Evolutionary conservation across 257 asterid species (phyloP), one percentile per base, ranked within the genome.

Genomic region (Thymus quinquecostatus): DNA sequence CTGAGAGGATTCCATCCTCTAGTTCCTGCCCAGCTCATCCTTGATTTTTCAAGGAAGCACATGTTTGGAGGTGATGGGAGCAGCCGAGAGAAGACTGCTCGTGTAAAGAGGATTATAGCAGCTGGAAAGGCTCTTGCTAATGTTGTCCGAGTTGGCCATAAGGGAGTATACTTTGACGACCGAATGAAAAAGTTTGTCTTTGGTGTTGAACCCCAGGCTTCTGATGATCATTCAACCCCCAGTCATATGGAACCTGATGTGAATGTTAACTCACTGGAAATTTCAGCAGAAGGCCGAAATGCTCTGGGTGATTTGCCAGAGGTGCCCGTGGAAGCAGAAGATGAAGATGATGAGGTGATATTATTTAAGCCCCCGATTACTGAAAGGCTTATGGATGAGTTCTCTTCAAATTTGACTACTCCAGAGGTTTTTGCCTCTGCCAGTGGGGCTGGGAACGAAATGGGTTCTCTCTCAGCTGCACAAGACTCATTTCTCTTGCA

Each of bases 101-200:
- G 96, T 72, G 77, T 87, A 45, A 88, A 78, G 83, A 89, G 99
- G 87, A 81, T 95, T 74, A 60, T 95, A 71, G 94, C 96, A 14
- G 97, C 99, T 56, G 99, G 97, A 43, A 92, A 92, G 89, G 91
- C 97, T 68, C 96, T 92, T 68, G 88, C 89, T 63, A 86, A 78
- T 75, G 77, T 84, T 6, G 89, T 89, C 53, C 77, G 79, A 55
- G 82, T 83, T 61, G 98, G 94, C 51, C 82, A 75, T 55, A 87
- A 87, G 60, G 88, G 90, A 32, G 74, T 95, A 11, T 89, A 88
- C 75, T 95, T 88, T 67, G 90, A 89, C 45, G 7, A 59, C 13
- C 87, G 82, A 81, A 72, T 72, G 76, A 88, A 88, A 81, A 87
- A 83, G 64, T 95, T 95, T 79, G 68, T 78, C 50, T 68, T 92